Evolutionary conservation across 768 basidiomycete species (phyloP), one percentile per base, ranked within the genome.

Genomic region (Kwoniella dendrophila): DNA sequence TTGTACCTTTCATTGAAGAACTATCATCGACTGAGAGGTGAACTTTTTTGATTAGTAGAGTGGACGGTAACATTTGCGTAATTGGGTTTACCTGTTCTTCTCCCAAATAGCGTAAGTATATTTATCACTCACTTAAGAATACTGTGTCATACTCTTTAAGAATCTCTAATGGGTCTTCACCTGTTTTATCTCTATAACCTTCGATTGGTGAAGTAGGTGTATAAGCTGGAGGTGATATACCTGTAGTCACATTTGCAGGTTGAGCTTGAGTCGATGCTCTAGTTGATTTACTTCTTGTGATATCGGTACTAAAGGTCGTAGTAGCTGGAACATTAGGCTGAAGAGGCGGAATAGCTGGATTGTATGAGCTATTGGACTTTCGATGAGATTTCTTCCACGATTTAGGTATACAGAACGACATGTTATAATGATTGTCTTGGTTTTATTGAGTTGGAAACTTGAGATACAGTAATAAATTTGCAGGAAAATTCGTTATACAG

Each of bases 61-160:
- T 20, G 18, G 6, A 8, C 36, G 8, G 8, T 38, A 8, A 38
- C 36, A 18, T 18, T 8, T 18, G 18, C 36, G 36, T 18, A 38
- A 8, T 2, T 24, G 44, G 38, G 2, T 2, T 2, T 40, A 2
- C 2, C 18, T 8, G 36, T 38, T 38, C 18, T 20, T 12, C 11
- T 6, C 10, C 11, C 12, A 48, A 8, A 48, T 48, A 27, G 27
- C 11, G 45, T 11, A 24, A 2, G 18, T 18, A 26, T 18, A 40
- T 4, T 20, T 7, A 24, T 11, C 45, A 50, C 53, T 24, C 16
- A 49, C 47, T 51, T 6, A 51, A 20, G 49, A 51, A 67, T n/a
- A 75, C 68, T 12, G 69, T 75, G 34, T 75, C 71, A 49, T 61
- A 77, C n/a, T 63, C 53, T 33, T 55, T 59, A 33, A 77, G 53